Conservation (phyloP, 179 eudicot species). For the Beta corolliflora region DNA sequence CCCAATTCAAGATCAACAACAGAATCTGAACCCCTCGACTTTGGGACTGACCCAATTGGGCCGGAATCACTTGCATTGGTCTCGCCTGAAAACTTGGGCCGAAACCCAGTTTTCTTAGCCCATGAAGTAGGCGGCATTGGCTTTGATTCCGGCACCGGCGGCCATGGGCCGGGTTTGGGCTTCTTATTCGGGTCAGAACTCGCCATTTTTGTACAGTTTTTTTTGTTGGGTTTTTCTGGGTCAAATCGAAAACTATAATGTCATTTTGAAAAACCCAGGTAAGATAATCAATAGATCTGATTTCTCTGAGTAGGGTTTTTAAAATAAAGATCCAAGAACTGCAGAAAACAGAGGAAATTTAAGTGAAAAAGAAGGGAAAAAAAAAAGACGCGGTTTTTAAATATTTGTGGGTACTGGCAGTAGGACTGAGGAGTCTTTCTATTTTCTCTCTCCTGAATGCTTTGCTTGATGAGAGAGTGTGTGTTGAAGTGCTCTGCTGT, state of each 20-base stretch:
- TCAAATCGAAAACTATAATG: not conserved
- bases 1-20: constrained; percentile 67
- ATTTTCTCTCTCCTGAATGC: not conserved
- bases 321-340: not conserved
- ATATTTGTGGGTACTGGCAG: not conserved
- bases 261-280: constrained; percentile 5
- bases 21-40: constrained; percentile 32
- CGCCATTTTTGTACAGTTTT: constrained; percentile 43
- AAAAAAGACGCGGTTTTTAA: not conserved
- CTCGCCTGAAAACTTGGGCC: constrained; percentile 93
- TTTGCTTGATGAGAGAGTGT: not conserved
- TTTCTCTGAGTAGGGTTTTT: not conserved
- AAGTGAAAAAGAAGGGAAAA: too few species aligned
- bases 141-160: constrained; percentile 63
- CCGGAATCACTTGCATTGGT: constrained; percentile 59
- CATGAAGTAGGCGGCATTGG: constrained; percentile 82
- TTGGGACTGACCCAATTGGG: constrained; percentile 32
- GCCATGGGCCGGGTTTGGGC: constrained; percentile 76
- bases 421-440: not conserved
- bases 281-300: not conserved
- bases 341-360: not conserved
- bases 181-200: constrained; percentile 71
- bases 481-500: too few species aligned
- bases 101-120: constrained; percentile 90
- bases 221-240: not conserved